Conservation (phyloP, 75 land plant species). For the Cryptomeria japonica region DNA sequence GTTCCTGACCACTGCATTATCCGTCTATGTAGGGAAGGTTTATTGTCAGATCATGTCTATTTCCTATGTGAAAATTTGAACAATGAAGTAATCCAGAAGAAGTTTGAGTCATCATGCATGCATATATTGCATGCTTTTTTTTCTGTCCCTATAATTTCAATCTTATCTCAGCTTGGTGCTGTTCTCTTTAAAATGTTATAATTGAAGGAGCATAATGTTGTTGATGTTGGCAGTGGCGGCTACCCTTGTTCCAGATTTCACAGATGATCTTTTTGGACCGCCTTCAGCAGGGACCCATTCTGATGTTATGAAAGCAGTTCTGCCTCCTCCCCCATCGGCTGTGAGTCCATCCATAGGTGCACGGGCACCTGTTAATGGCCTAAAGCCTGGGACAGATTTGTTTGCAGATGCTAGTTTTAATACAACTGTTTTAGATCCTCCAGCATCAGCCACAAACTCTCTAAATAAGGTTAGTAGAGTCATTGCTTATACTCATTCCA, state of each 20-base stretch:
- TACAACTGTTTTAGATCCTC: conserved; percentile 5
- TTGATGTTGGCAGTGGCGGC: conserved; percentile 25
- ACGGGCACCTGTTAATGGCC: not conserved
- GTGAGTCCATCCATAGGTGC: not conserved
- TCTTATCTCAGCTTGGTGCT: not conserved
- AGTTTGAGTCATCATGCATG: not conserved
- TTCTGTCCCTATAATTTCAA: not conserved
- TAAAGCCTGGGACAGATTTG: conserved; percentile 2
- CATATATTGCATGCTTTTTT: not conserved
- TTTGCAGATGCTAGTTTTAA: conserved; percentile 16
- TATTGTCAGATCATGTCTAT: not conserved
- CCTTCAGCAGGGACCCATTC: conserved; percentile 23
- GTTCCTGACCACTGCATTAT: too few relatives aligned
- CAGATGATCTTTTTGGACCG: conserved; percentile 44
- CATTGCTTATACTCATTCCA: not conserved
- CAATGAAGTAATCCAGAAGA: not conserved
- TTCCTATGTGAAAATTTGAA: not conserved
- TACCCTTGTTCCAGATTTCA: conserved; percentile 27
- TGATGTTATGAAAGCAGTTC: conserved; percentile 14
- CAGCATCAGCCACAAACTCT: not conserved
- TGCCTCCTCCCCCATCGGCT: conserved; percentile 3
- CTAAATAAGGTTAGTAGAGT: conserved; percentile 8
- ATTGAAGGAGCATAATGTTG: not conserved
- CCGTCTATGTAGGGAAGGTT: too few relatives aligned
- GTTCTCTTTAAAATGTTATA: not conserved